Base-by-base conservation (phyloP, 495 filamentous ascomycete species). In the Tuber calosporum region DNA sequence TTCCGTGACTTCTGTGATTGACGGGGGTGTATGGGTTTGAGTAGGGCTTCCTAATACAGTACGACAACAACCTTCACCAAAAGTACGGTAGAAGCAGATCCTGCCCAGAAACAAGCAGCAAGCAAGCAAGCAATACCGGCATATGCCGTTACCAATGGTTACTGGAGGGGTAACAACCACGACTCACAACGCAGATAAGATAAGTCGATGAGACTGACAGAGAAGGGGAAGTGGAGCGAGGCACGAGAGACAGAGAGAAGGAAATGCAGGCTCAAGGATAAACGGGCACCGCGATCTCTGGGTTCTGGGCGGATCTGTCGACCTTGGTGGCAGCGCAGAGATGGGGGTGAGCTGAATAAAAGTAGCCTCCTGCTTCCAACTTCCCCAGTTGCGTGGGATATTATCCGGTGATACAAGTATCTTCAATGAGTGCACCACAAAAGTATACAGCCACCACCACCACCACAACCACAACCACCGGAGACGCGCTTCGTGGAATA, bases 371-470 rank as follows among this genome's bases (percentile, higher is more conserved):
- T 77, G 76, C 74, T 43, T 73, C 62, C 68, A 78, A 73, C 76
- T 77, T 73, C 70, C 76, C 75, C 45, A 71, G 77, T 75, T 74
- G 67, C 58, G 76, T 78, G 76, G 76, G 75, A 77, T 78, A 78
- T 74, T 74, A 73, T 68, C 76, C 75, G 75, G 76, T 73, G 30
- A 67, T 70, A 67, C 68, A n/a, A n/a, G n/a, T n/a, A n/a, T n/a
- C 66, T 37, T 26, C 26, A 19, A 34, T 17, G 13, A 34, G 34
- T 62, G 11, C 53, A 62, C 26, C 53, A 3, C 30, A 62, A 58
- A 62, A 15, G n/a, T 4, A 34, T 62, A 62, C 53, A 34, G 15
- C 53, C 53, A 34, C 11, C 53, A 30, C 13, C 26, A 62, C 53
- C 48, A 58, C 9, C 43, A 22, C 20, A 5, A 48, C 8, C 8